phyloP scores from a whole-genome alignment of 2,329 filamentous ascomycete species.

The Fusarium floridanum region DNA sequence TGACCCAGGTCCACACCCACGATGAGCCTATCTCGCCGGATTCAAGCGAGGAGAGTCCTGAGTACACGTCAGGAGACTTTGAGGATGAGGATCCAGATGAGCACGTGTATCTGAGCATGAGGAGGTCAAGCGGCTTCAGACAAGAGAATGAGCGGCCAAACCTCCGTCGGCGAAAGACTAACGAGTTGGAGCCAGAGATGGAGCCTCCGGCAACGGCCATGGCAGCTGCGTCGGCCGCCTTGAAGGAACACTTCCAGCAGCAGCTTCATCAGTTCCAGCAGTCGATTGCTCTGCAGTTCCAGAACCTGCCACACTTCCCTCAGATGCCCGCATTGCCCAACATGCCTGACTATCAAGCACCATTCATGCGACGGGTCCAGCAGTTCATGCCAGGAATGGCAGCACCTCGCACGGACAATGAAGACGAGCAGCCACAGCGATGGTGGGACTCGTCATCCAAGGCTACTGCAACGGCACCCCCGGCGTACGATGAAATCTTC shows the following conservation, averaged over 20 bases:
- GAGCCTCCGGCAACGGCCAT: slow-evolving; percentile 71
- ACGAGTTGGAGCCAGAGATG: slow-evolving; percentile 49
- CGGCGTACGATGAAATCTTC: slow-evolving; percentile 84
- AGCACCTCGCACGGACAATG: slow-evolving; percentile 62
- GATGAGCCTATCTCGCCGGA: slow-evolving; percentile 57
- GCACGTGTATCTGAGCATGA: slow-evolving; percentile 53
- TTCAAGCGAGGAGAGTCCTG: slow-evolving; percentile 57
- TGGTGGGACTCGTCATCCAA: slow-evolving; percentile 76
- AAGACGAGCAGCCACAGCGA: slow-evolving; percentile 55
- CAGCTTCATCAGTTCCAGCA: slow-evolving; percentile 85
- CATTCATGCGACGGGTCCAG: slow-evolving; percentile 79
- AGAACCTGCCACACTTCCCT: slow-evolving; percentile 67
- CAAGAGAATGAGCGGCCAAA: slow-evolving; percentile 51
- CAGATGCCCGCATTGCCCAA: slow-evolving; percentile 67
- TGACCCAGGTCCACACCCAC: slow-evolving; percentile 50
- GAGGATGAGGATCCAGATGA: slow-evolving; percentile 58
- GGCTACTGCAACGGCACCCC: slow-evolving; percentile 67
- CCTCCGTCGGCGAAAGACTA: slow-evolving; percentile 56
- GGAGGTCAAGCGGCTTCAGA: slow-evolving; percentile 47
- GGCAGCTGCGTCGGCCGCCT: slow-evolving; percentile 76
- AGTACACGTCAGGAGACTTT: slow-evolving; percentile 61
- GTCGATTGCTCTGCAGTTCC: slow-evolving; percentile 74
- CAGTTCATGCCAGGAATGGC: slow-evolving; percentile 78
- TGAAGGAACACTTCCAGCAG: slow-evolving; percentile 79
- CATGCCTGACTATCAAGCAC: slow-evolving; percentile 80